Conservation (phyloP, 1,139 yeast species). For the Kodamaea arcana region DNA sequence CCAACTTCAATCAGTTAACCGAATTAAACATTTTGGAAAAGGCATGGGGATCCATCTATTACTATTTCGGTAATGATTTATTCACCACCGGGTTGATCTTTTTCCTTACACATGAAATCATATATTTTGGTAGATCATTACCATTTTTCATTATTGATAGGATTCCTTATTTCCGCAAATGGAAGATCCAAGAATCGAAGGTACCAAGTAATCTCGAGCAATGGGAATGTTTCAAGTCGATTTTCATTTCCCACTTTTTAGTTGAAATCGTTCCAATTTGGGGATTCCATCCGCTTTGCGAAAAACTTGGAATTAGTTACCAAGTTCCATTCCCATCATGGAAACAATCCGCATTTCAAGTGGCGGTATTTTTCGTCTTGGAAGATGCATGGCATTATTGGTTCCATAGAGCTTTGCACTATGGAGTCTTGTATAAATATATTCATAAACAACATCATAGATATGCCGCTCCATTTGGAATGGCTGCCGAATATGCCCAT, state of each 20-base stretch:
- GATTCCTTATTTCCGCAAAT: constrained; percentile 38
- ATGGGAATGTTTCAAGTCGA: constrained; percentile 47
- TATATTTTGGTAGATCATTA: constrained; percentile 43
- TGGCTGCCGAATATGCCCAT: constrained; percentile 48
- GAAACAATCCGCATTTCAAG: constrained; percentile 27
- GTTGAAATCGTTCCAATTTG: constrained; percentile 48
- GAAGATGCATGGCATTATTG: constrained; percentile 50
- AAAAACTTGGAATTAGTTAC: constrained; percentile 34
- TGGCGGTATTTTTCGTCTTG: constrained; percentile 37
- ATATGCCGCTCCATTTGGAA: constrained; percentile 48
- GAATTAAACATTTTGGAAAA: constrained; percentile 29
- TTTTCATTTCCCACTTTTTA: constrained; percentile 40
- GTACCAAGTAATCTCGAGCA: constrained; percentile 40
- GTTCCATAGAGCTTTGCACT: constrained; percentile 44
- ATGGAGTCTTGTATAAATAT: constrained; percentile 44
- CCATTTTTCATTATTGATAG: constrained; percentile 46
- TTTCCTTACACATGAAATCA: constrained; percentile 39
- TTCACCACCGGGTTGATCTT: constrained; percentile 45
- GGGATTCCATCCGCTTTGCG: constrained; percentile 46
- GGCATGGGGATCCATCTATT: constrained; percentile 43
- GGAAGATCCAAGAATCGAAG: constrained; percentile 43
- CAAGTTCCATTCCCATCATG: constrained; percentile 39
- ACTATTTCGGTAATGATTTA: constrained; percentile 39
- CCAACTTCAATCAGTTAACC: constrained; percentile 30
- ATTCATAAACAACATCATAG: constrained; percentile 49